Percentiles rank a stretch among this genome's conserved stretches.
Conservation (phyloP, 371 early-diverging fungal species). For the Mucor racemosus region DNA sequence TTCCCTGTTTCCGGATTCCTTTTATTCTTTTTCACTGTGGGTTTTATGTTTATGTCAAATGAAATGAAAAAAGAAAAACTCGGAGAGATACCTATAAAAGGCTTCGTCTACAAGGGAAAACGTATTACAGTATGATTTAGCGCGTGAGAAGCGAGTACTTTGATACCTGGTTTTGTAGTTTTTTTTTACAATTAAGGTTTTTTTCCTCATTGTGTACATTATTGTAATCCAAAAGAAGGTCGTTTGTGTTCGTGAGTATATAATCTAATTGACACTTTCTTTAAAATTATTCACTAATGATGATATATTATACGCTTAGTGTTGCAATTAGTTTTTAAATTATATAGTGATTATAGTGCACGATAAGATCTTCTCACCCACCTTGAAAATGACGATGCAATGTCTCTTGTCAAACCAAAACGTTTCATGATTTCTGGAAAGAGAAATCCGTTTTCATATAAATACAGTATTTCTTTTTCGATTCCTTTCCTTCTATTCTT, state of each 20-base stretch:
- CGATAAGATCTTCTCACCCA: not conserved
- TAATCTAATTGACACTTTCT: not conserved
- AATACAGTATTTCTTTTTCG: not conserved
- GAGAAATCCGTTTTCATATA: not conserved
- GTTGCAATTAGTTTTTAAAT: not conserved
- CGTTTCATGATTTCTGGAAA: not conserved
- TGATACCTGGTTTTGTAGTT: not conserved
- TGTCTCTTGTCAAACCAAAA: not conserved
- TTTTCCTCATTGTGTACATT: not conserved
- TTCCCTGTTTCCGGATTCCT: not conserved
- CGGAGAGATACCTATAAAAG: conserved; percentile 8
- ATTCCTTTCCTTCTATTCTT: conserved; percentile 4
- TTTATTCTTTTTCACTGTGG: not conserved
- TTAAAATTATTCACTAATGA: not conserved
- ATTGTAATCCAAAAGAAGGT: not conserved
- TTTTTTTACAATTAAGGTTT: not conserved
- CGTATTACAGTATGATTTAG: conserved; percentile 8
- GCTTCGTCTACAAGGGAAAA: not conserved
- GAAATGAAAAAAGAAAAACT: not conserved
- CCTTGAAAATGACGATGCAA: not conserved
- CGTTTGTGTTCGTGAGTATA: conserved; percentile 15
- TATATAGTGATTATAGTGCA: not conserved
- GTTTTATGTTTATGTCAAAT: not conserved
- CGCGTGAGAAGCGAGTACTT: conserved; percentile 4
- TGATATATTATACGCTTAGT: not conserved